phyloP scores from a whole-genome alignment of 2,329 filamentous ascomycete genomes.

The Fusarium praegraminearum region DNA sequence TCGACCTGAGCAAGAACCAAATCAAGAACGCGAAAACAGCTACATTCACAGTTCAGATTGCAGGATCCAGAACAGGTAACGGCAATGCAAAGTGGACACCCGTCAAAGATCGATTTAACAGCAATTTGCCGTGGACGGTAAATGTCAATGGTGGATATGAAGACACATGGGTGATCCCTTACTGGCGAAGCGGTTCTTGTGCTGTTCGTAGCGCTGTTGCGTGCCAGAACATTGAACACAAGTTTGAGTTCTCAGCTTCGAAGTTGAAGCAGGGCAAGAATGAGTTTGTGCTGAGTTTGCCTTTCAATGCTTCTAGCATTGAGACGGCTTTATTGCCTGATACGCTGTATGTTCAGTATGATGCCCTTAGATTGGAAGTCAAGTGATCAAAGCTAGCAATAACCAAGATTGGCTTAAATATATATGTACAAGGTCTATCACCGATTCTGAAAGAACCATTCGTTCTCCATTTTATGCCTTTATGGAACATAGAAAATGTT shows the following conservation, averaged over 20 bases:
- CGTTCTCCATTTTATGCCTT: too few species aligned
- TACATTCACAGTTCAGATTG: conserved; percentile 38
- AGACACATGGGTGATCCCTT: conserved; percentile 67
- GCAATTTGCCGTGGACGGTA: conserved; percentile 46
- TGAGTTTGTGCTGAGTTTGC: conserved; percentile 66
- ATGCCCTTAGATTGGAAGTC: conserved; percentile 70
- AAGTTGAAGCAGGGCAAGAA: conserved; percentile 63
- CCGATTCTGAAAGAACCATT: too few species aligned
- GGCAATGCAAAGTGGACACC: conserved; percentile 40
- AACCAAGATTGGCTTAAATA: too few species aligned
- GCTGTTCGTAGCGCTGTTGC: conserved; percentile 68
- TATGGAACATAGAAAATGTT: too few species aligned
- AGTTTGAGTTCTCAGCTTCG: conserved; percentile 64
- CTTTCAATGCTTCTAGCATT: conserved; percentile 68
- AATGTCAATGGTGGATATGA: conserved; percentile 54
- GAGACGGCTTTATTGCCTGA: conserved; percentile 67
- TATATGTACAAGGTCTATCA: too few species aligned
- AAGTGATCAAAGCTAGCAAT: neutral
- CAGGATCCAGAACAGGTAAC: conserved; percentile 29
- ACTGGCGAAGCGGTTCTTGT: conserved; percentile 59
- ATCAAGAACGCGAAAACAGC: conserved; percentile 52
- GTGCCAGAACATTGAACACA: conserved; percentile 70
- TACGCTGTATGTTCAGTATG: conserved; percentile 72
- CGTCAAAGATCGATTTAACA: conserved; percentile 7
- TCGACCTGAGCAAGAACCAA: conserved; percentile 56